phyloP scores from a whole-genome alignment of 805 yeast species.

The Candida wancherniae region DNA sequence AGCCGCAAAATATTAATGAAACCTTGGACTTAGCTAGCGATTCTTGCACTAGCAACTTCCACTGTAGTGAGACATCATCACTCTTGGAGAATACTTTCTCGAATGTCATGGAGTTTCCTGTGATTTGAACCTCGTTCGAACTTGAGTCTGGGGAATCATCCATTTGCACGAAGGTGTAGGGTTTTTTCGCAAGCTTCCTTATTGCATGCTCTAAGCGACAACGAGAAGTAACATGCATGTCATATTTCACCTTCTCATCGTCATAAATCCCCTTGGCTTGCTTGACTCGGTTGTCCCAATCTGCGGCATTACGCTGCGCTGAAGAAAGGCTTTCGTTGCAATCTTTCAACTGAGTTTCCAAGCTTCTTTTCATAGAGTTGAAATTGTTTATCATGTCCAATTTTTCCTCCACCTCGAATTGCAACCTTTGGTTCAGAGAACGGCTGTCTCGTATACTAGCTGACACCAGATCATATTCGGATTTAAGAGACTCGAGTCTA shows the following conservation, averaged over 20 bases:
- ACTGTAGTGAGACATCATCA: constrained; percentile 11
- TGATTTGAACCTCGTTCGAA: too few relatives aligned
- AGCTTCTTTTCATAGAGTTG: constrained; percentile 3
- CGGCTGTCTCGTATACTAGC: too few relatives aligned
- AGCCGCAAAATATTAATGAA: constrained; percentile 19
- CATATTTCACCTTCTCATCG: constrained; percentile 16
- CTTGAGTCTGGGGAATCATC: too few relatives aligned
- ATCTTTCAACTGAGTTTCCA: constrained; percentile 3
- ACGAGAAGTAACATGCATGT: constrained; percentile 33
- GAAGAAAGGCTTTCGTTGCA: neutral
- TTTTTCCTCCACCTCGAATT: too few relatives aligned
- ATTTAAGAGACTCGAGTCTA: too few relatives aligned
- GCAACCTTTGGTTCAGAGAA: too few relatives aligned
- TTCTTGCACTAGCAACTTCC: constrained; percentile 18
- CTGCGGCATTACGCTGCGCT: neutral
- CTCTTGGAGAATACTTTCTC: too few relatives aligned
- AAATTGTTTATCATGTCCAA: constrained; percentile 16
- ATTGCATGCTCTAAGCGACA: constrained; percentile 49
- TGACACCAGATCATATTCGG: too few relatives aligned
- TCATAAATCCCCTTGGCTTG: constrained; percentile 18
- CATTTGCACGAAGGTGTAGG: constrained; percentile 1
- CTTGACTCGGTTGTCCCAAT: constrained; percentile 14
- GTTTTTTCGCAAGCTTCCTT: constrained; percentile 10
- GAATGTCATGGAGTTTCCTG: too few relatives aligned
- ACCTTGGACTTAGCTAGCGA: constrained; percentile 13